phyloP scores from a whole-genome alignment of 257 asterid species.

The Solanum medicagineum region DNA sequence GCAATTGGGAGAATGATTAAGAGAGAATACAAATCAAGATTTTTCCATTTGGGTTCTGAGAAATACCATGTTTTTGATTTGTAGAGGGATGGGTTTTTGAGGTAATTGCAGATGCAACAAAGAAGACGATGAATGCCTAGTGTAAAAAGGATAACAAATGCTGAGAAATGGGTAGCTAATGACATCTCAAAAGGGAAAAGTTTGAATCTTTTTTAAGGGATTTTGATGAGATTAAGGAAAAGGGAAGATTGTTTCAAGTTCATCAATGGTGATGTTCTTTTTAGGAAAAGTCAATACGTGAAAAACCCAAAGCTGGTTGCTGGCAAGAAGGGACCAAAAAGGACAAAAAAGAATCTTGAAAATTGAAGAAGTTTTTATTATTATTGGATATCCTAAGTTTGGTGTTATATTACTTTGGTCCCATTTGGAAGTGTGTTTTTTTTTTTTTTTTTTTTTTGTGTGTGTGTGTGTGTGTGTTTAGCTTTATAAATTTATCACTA shows the following conservation, averaged over 20 bases:
- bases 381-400: not conserved
- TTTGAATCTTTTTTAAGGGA: not conserved
- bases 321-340: not conserved
- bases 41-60: slow-evolving; percentile 67
- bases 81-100: slow-evolving; percentile 53
- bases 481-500: no score
- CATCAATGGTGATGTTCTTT: not conserved
- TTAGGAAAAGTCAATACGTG: not conserved
- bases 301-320: not conserved
- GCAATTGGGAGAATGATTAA: slow-evolving; percentile 51
- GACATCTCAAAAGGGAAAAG: slow-evolving; percentile 6
- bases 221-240: not conserved
- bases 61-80: slow-evolving; percentile 66
- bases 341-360: not conserved
- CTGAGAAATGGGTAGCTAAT: slow-evolving; percentile 61
- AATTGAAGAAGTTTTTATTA: not conserved
- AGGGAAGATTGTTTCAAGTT: not conserved
- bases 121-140: slow-evolving; percentile 57
- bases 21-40: slow-evolving; percentile 52
- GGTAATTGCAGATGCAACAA: slow-evolving; percentile 45
- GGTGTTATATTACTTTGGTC: not conserved
- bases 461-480: no score
- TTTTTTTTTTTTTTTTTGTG: no score
- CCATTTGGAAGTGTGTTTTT: no score
- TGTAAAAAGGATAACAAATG: slow-evolving; percentile 57